Base-by-base conservation (phyloP, 2,329 filamentous ascomycete species). In the Amauroascus verrucosus region DNA sequence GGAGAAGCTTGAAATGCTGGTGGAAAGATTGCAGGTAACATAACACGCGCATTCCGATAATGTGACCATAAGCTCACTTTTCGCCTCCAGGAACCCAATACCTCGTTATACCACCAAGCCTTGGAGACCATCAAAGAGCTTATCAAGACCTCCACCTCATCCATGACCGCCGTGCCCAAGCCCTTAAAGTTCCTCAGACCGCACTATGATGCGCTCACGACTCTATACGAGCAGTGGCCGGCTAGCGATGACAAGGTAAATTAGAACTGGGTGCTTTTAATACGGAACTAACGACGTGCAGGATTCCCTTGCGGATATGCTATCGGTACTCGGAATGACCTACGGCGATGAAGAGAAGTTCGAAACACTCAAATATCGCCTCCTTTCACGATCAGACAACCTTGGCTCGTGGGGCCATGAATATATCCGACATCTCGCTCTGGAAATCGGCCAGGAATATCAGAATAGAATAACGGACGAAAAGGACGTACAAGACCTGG, bases 91-190 rank as follows among this genome's bases (percentile, higher is more conserved):
- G 93, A 97, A 75, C 79, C 85, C 60, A 86, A 97, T 73, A 78
- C 80, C 60, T 83, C 82, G 55, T 85, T 97, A 62, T 96, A 97
- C 77, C 91, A 90, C 70, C 82, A 90, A 56, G 86, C 93, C 52
- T 77, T 98, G 61, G 90, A 97, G 72, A 86, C 89, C 61, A 96
- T 98, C 82, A 97, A 96, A 77, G 88, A 84, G 65, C 94, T 88
- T 67, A 98, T 98, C 78, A 97, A 96, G 77, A 98, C 93, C 53
- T 95, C 93, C 56, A 98, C 93, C 61, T 97, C 90, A 56, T 98
- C 94, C 44, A 98, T 98, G 93, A 98, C 93, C 47, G 93, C 93
- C 56, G 93, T 98, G 58, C 93, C 94, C 22, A 98, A 98, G 74
- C 93, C 93, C 32, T 80, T 98, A 64, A 98, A 98, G 73, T 98